Base-by-base conservation (phyloP, 495 filamentous ascomycete species). In the Xylaria telfairii region DNA sequence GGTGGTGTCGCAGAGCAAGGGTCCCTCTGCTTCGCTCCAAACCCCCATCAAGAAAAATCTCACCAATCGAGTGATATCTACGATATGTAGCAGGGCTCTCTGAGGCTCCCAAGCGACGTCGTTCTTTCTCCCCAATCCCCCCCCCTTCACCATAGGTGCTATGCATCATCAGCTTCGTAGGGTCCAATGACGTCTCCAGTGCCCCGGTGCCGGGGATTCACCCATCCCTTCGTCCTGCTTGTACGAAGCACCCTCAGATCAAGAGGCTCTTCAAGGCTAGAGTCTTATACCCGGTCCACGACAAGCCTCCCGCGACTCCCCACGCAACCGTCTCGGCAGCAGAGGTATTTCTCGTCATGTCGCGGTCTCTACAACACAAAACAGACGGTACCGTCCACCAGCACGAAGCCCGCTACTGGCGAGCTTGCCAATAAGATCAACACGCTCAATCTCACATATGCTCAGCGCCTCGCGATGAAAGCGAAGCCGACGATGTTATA, bases 401-500 rank as follows among this genome's bases (percentile, higher is more conserved):
- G 19, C 32, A 34, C 26, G 39, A 70, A 64, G 37, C 46, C 59
- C 39, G n/a, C 47, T 44, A 19, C 17, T 19, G 12, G 24, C 21
- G 17, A 44, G 6, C 47, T 65, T 34, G 41, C 49, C 41, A n/a
- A 49, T 54, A 60, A 41, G 68, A 5, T 41, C 51, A 46, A 41
- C 49, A 28, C 41, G 6, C 37, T 30, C 15, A 10, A 21, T 9
- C 41, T 74, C 24, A 49, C 63, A 53, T 87, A 81, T 75, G 82
- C 83, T 39, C 73, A 81, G 37, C 79, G 76, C 26, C 82, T 89
- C 49, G 83, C 84, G 2, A 69, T 74, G 24, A 83, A 81, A 34
- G 51, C 76, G 9, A 63, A 77, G 28, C 81, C 83, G 28, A 87
- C 84, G 9, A 76, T 87, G 0, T 79, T 93, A 41, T 93, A 90